Evolutionary conservation across 352 stramenopile species (phyloP).

Genomic region (Pythium brachiatum): DNA sequence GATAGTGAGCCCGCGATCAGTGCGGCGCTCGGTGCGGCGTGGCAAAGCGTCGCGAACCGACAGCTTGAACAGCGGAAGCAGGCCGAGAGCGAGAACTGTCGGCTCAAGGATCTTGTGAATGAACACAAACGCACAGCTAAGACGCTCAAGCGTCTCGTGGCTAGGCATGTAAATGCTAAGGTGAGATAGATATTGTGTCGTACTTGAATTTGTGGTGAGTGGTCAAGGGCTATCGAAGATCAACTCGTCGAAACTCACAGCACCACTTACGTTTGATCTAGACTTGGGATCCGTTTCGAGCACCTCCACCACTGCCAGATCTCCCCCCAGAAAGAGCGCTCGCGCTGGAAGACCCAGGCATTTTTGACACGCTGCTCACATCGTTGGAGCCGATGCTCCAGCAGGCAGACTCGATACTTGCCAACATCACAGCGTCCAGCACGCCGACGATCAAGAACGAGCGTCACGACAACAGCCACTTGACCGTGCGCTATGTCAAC

Average conservation of each 20-base stretch:
- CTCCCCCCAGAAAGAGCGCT: neutral
- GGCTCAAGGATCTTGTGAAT: constrained; percentile 42
- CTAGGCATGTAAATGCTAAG: constrained; percentile 10
- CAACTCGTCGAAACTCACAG: too few species aligned
- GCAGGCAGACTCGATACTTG: constrained; percentile 2
- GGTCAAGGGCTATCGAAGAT: too few species aligned
- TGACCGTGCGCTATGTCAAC: neutral
- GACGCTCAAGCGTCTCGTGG: constrained; percentile 3
- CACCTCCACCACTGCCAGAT: neutral
- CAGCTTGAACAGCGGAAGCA: constrained; percentile 21
- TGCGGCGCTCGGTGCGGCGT: constrained; percentile 6
- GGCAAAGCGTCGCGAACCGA: constrained; percentile 13
- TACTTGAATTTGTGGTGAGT: too few species aligned
- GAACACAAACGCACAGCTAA: constrained; percentile 49
- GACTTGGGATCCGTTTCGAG: neutral
- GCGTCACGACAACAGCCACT: neutral
- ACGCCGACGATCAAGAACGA: neutral
- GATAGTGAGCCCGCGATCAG: neutral
- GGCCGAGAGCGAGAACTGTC: constrained; percentile 48
- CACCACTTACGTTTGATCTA: neutral
- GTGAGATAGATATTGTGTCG: neutral
- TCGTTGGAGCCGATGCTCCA: constrained; percentile 2
- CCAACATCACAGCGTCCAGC: neutral
- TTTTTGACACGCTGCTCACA: constrained; percentile 2
- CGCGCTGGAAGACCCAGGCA: neutral